Base-by-base conservation (phyloP, 345 rosid genomes). In the Eucalyptus lansdowneana region DNA sequence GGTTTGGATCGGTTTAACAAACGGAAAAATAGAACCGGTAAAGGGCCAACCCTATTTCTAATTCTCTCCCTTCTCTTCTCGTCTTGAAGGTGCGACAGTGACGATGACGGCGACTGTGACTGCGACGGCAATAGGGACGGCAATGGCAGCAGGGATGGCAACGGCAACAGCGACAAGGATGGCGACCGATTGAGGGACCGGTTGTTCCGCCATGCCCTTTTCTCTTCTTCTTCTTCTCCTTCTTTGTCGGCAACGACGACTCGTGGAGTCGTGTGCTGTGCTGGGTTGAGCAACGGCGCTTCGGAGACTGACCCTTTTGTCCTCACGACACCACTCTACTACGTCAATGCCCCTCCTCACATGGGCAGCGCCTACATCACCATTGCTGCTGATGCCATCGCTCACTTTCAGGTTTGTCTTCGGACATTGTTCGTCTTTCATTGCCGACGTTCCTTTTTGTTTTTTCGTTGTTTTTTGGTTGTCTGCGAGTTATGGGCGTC, bases 301-400 rank as follows among this genome's bases (percentile, higher is more conserved):
- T 88, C 92, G 4, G 88, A 90, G 6, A 29, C 13, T 11, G 93
- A 93, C 58, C 93, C 94, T 65, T 96, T 95, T 91, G 96, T 97
- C 89, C 95, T 97, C 89, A 94, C 99, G 8, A 96, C 99, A 83
- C 99, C 98, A 6, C 99, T 97, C 93, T 97, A 96, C 93, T 97
- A 97, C 91, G 99, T 97, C 11, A 96, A 97, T 94, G 99, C 99
- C 91, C 98, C 99, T 94, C 99, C 99, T 31, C 99, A 96, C 88
- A 97, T 97, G 99, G 99, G 99, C 44, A 96, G 99, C 90, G 99
- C 99, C 45, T 97, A 97, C 94, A 95, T 97, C 72, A 97, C 99
- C 87, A 96, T 97, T 34, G 99, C 99, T 58, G 99, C 98, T 65
- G 98, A 97, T 91, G 96, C 98, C 86, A 93, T 96, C 81, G 96